Evolutionary conservation across 1,139 yeast genomes (phyloP).

Genomic region (Blastobotrys persicus): DNA sequence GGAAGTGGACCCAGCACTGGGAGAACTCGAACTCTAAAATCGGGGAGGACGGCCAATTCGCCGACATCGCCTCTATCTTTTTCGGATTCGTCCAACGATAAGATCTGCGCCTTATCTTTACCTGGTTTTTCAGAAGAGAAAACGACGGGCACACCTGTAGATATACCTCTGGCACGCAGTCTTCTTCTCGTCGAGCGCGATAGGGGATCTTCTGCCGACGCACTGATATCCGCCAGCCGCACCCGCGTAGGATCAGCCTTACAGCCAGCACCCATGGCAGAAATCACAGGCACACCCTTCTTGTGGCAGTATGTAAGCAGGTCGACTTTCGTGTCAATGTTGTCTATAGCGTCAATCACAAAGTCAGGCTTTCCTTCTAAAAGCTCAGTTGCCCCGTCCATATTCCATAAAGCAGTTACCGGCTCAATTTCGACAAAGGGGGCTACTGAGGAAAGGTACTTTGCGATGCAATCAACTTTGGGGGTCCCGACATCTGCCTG

Average conservation of each 20-base stretch:
- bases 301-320: conserved; percentile 69
- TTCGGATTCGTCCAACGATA: conserved; percentile 81
- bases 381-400: conserved; percentile 54
- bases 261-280: conserved; percentile 97
- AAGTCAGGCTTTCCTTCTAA: conserved; percentile 54
- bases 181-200: conserved; percentile 86
- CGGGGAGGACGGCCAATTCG: conserved; percentile 80
- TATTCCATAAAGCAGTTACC: conserved; percentile 70
- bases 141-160: conserved; percentile 76
- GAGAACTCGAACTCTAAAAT: conserved; percentile 87
- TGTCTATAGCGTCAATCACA: conserved; percentile 92
- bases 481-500: conserved; percentile 85
- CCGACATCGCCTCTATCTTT: conserved; percentile 78
- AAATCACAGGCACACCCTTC: conserved; percentile 56
- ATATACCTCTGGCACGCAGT: conserved; percentile 73
- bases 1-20: conserved; percentile 98
- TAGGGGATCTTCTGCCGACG: conserved; percentile 87
- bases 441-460: conserved; percentile 64
- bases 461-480: conserved; percentile 74
- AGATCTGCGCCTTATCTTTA: conserved; percentile 81
- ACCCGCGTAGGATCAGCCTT: conserved; percentile 83
- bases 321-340: conserved; percentile 92
- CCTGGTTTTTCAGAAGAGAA: conserved; percentile 96
- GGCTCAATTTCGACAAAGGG: conserved; percentile 91
- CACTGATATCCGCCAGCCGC: conserved; percentile 71